A percentile compares a stretch with the other conserved stretches of the same genome.
These are phyloP conservation scores for Phyllosticta capitalensis DNA, from an alignment of 2,329 filamentous ascomycete species.

Conservation along the genomic window DNA sequence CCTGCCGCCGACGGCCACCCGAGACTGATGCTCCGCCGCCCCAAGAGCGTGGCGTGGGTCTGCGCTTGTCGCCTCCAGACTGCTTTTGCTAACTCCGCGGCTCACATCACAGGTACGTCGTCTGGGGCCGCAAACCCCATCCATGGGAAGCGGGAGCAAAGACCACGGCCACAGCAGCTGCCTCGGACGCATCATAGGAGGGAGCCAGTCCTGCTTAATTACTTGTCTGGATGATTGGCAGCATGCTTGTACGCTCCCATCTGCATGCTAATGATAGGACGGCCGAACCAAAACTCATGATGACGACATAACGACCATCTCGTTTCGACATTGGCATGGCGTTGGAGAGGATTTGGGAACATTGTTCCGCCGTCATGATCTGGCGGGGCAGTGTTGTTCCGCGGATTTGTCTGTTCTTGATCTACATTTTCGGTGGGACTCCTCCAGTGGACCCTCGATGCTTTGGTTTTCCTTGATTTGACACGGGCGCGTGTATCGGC, in stretches of 20 bases:
- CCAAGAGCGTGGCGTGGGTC: background rate
- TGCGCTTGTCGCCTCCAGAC: conserved; percentile 1
- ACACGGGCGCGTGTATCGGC: background rate
- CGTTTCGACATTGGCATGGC: background rate
- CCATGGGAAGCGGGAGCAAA: background rate
- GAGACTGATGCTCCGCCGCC: background rate
- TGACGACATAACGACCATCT: background rate
- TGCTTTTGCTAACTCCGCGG: conserved; percentile 9
- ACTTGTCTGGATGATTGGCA: background rate
- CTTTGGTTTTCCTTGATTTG: background rate
- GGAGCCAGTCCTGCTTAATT: background rate
- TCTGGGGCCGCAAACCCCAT: conserved; percentile 13
- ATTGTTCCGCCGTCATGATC: background rate
- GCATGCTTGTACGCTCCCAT: background rate
- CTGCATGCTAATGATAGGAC: background rate
- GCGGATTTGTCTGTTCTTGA: background rate
- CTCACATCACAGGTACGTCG: conserved; percentile 9
- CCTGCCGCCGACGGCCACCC: background rate
- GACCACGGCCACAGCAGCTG: background rate
- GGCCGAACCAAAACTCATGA: background rate
- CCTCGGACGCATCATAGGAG: background rate
- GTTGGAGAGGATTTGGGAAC: background rate
- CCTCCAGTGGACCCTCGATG: background rate
- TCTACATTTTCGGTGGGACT: background rate
- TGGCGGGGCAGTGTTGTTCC: background rate